phyloP scores from a whole-genome alignment of 495 filamentous ascomycete genomes.

The Talaromyces adpressus region DNA sequence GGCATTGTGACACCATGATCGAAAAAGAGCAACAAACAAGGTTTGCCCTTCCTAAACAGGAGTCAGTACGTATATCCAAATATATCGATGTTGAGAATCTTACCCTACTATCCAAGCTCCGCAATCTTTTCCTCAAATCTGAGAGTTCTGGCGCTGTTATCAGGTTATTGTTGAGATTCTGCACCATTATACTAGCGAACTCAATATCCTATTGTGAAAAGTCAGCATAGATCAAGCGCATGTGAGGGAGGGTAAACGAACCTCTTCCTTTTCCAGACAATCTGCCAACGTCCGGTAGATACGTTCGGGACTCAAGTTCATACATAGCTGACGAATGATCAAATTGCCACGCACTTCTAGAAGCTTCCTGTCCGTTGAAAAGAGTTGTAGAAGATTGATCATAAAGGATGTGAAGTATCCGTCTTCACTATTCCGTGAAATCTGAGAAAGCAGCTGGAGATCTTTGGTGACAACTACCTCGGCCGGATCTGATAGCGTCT shows the following conservation, averaged over 20 bases:
- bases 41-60: conserved; percentile 73
- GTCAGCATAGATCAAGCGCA: neutral
- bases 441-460: conserved; percentile 89
- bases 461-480: conserved; percentile 96
- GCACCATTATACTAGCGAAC: conserved; percentile 99
- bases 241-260: conserved; percentile 15
- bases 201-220: conserved; percentile 62
- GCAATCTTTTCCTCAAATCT: conserved; percentile 80
- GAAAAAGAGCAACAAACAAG: conserved; percentile 90
- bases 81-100: neutral
- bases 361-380: conserved; percentile 84
- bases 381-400: conserved; percentile 92
- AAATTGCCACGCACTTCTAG: conserved; percentile 91
- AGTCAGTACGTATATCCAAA: conserved; percentile 10
- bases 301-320: conserved; percentile 84
- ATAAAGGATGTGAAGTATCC: conserved; percentile 97
- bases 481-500: conserved; percentile 91
- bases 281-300: conserved; percentile 96
- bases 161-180: conserved; percentile 97
- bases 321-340: conserved; percentile 91
- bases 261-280: conserved; percentile 94
- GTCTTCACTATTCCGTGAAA: conserved; percentile 92
- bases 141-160: conserved; percentile 94
- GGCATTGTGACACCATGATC: conserved; percentile 98
- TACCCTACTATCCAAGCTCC: conserved; percentile 84